Conservation (phyloP, 148 eudicot genomes). For the Cornus florida region DNA sequence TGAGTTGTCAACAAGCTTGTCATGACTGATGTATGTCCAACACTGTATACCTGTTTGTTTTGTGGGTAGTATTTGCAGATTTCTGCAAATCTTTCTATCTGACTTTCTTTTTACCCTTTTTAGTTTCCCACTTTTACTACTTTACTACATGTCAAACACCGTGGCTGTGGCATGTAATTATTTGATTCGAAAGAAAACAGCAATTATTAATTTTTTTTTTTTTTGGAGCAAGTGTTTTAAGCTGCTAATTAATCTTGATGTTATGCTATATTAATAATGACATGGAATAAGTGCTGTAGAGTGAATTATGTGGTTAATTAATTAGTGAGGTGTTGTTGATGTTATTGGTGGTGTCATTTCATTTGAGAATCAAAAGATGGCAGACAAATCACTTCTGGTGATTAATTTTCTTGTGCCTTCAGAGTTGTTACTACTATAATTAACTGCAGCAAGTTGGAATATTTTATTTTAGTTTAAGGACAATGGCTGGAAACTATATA, state of each 20-base stretch:
- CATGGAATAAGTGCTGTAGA: neutral
- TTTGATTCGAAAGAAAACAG: neutral
- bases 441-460: neutral
- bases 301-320: neutral
- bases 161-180: neutral
- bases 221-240: neutral
- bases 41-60: neutral
- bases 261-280: neutral
- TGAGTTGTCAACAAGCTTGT: no score
- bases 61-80: neutral
- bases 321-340: neutral
- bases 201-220: no score
- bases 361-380: neutral
- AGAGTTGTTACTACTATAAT: neutral
- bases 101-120: neutral
- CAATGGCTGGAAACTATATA: no score
- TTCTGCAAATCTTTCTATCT: neutral
- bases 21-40: neutral
- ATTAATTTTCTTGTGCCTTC: neutral
- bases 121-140: neutral
- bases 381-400: neutral
- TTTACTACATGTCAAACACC: neutral
- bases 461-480: neutral
- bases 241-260: neutral
- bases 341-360: conserved; percentile 6